Conservation (phyloP, 176 grass and related monocot species). For the Echinochloa phyllopogon region DNA sequence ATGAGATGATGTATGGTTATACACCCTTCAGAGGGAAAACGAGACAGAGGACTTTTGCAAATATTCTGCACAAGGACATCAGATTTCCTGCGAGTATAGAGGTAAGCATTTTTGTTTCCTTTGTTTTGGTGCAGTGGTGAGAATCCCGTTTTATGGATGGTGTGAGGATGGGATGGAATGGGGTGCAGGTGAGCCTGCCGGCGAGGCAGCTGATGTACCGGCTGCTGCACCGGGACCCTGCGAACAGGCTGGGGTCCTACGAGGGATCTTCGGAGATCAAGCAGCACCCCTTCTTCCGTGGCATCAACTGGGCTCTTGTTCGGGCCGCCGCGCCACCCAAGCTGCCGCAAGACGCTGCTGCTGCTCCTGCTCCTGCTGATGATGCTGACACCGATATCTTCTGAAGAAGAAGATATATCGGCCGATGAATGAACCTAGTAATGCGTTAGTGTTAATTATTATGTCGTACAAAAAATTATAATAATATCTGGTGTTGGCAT, state of each 20-base stretch:
- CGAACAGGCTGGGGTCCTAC: constrained; percentile 72
- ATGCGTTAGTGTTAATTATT: too few species aligned
- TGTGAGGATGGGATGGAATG: neutral
- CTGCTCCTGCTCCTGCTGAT: neutral
- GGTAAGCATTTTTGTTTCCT: constrained; percentile 31
- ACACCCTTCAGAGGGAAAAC: constrained; percentile 97
- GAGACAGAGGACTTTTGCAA: constrained; percentile 91
- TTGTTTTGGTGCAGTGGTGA: too few species aligned
- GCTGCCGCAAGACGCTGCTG: neutral
- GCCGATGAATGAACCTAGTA: neutral
- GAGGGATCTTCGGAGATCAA: constrained; percentile 85
- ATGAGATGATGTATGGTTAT: constrained; percentile 97
- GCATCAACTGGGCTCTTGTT: constrained; percentile 89
- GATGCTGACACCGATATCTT: constrained; percentile 55
- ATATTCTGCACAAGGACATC: constrained; percentile 90
- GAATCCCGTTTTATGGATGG: neutral
- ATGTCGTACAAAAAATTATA: too few species aligned
- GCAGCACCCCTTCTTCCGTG: constrained; percentile 77
- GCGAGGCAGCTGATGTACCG: constrained; percentile 78
- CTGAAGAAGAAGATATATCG: constrained; percentile 8
- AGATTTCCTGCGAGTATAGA: constrained; percentile 76
- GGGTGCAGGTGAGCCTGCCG: constrained; percentile 66
- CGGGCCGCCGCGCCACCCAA: constrained; percentile 25
- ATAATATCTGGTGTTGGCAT: too few species aligned
- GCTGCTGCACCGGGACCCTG: constrained; percentile 76